Percentiles rank a stretch among this genome's conserved stretches.
phyloP scores from a whole-genome alignment of 768 basidiomycete species.

The Podaxis mareebaensis region DNA sequence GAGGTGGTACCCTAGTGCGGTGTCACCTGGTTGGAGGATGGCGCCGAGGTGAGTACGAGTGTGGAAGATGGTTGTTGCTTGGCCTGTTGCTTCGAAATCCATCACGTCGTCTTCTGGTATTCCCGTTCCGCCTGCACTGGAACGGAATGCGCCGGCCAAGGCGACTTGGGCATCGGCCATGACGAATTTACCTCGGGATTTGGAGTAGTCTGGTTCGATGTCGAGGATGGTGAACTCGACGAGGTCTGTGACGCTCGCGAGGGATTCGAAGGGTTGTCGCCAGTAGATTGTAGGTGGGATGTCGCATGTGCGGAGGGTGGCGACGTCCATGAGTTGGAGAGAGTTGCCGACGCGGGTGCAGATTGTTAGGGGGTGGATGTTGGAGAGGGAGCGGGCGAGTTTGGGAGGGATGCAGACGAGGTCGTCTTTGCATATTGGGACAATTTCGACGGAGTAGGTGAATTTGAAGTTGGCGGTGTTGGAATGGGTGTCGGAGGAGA shows the following conservation, averaged over 20 bases:
- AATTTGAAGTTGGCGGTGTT: conserved; percentile 96
- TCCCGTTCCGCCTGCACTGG: conserved; percentile 28
- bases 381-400: conserved; percentile 79
- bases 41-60: conserved; percentile 96
- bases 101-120: conserved; percentile 54
- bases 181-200: conserved; percentile 72
- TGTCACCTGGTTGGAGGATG: conserved; percentile 90
- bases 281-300: conserved; percentile 80
- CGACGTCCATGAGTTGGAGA: conserved; percentile 86
- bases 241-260: conserved; percentile 82
- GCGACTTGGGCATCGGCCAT: conserved; percentile 87
- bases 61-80: conserved; percentile 82
- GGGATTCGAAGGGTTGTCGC: conserved; percentile 86
- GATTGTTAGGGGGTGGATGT: conserved; percentile 85
- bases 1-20: conserved; percentile 88
- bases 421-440: conserved; percentile 97
- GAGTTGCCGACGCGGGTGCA: conserved; percentile 93
- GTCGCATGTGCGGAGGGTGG: conserved; percentile 83
- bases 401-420: conserved; percentile 86
- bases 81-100: conserved; percentile 61
- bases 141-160: conserved; percentile 75
- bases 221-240: conserved; percentile 96
- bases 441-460: conserved; percentile 96
- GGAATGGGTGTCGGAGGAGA: conserved; percentile 91
- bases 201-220: conserved; percentile 73